Percentiles rank a stretch among this genome's conserved stretches.
These are phyloP conservation scores for Hyaloscypha hepaticicola DNA, from an alignment of 495 filamentous ascomycete genomes.

Conservation along the genomic window DNA sequence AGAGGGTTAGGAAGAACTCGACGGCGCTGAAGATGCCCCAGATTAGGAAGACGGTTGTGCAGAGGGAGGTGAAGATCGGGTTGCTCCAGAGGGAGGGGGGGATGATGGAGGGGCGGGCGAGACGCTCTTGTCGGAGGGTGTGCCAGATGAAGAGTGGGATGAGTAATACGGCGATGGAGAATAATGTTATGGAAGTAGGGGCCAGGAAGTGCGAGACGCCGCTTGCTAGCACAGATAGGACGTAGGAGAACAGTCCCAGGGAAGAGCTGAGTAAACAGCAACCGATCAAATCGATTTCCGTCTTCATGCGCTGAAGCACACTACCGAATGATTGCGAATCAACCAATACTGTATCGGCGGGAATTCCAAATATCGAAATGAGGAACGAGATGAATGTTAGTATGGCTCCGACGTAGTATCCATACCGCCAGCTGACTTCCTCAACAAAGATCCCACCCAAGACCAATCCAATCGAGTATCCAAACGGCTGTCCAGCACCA, in stretches of 20 bases:
- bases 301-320: conserved; percentile 27
- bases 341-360: conserved; percentile 20
- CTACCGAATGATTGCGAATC: not conserved
- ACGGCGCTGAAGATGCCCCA: conserved; percentile 52
- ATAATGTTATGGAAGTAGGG: conserved; percentile 29
- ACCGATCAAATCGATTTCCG: conserved; percentile 54
- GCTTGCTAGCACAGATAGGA: conserved; percentile 36
- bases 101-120: conserved; percentile 43
- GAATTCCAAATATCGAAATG: conserved; percentile 40
- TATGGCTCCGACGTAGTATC: conserved; percentile 48
- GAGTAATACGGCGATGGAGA: conserved; percentile 41
- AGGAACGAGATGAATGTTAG: conserved; percentile 35
- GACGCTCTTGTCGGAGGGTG: conserved; percentile 44
- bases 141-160: conserved; percentile 46
- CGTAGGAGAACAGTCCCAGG: conserved; percentile 48
- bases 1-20: conserved; percentile 50
- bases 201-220: conserved; percentile 9
- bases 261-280: conserved; percentile 41
- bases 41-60: conserved; percentile 50
- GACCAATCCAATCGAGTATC: conserved; percentile 54
- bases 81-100: conserved; percentile 55
- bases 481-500: conserved; percentile 50
- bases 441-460: conserved; percentile 52
- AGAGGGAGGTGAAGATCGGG: conserved; percentile 46
- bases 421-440: conserved; percentile 47